These are phyloP conservation scores for Solanum rostratum DNA, from an alignment of 257 asterid species.

Conservation along the genomic window DNA sequence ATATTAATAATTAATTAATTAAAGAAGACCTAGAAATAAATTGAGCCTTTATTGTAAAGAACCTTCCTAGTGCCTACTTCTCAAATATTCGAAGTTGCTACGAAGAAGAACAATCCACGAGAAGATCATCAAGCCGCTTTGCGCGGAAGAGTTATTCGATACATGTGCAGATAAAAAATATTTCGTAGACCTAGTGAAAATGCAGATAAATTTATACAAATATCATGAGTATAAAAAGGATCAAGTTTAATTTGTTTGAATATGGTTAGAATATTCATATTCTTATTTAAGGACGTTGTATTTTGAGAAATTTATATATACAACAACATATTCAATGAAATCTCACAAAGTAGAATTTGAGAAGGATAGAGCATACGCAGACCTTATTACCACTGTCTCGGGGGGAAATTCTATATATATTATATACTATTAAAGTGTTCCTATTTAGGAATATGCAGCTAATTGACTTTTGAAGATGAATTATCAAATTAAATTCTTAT, in stretches of 20 bases:
- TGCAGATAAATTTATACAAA: accelerated
- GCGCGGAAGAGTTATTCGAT: background rate
- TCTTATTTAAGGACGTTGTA: background rate
- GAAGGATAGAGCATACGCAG: no score
- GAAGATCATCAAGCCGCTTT: background rate
- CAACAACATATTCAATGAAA: no score
- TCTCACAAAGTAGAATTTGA: no score
- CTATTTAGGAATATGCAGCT: background rate
- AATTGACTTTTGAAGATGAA: background rate
- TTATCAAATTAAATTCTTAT: background rate
- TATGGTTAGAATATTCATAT: background rate
- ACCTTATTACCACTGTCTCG: no score
- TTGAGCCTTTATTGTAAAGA: background rate
- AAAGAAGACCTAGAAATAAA: background rate
- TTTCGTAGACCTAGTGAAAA: background rate
- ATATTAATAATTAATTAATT: background rate
- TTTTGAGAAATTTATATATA: no score
- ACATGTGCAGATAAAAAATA: background rate
- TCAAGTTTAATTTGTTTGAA: background rate
- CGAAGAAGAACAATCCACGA: background rate
- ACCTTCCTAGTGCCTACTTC: background rate
- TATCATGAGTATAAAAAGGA: background rate
- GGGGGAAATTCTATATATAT: no score
- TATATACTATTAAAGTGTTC: background rate
- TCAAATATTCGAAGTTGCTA: background rate